These are phyloP conservation scores for Fermentozyma sake DNA, from an alignment of 1,139 yeast genomes.

Conservation along the genomic window DNA sequence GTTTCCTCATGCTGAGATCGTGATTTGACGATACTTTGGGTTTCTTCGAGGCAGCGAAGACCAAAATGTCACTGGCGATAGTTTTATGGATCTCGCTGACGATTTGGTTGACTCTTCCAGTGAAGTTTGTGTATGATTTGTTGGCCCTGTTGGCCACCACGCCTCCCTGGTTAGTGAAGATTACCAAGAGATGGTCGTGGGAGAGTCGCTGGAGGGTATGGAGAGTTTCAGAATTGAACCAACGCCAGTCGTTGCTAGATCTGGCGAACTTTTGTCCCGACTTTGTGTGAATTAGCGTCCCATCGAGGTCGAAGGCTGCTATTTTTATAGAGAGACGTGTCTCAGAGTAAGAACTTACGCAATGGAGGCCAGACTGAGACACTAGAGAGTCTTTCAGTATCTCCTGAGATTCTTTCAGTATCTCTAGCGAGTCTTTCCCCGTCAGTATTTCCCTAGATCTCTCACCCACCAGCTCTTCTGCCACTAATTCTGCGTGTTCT, in stretches of 20 bases:
- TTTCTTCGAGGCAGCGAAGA: conserved; percentile 62
- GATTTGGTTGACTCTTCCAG: conserved; percentile 40
- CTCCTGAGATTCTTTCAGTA: no score
- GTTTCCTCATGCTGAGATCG: conserved; percentile 57
- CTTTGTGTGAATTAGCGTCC: conserved; percentile 60
- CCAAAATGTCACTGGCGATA: conserved; percentile 30
- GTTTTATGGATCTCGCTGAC: conserved; percentile 5
- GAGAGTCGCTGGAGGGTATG: conserved; percentile 23
- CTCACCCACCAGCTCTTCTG: no score
- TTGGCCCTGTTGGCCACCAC: conserved; percentile 38
- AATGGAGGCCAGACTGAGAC: no score
- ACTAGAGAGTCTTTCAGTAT: no score
- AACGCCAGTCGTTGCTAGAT: conserved; percentile 66
- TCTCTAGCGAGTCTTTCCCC: no score
- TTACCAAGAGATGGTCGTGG: conserved; percentile 43
- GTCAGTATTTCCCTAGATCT: no score
- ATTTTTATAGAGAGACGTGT: conserved; percentile 38
- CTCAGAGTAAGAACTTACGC: no score
- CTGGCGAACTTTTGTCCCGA: conserved; percentile 53
- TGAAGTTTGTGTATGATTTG: conserved; percentile 51
- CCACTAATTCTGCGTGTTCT: no score
- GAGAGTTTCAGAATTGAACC: conserved; percentile 41
- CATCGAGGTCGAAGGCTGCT: conserved; percentile 77
- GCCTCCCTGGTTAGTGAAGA: conserved; percentile 88
- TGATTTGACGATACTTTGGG: conserved; percentile 29